These are phyloP conservation scores for Colletotrichum coccodes DNA, from an alignment of 2,329 filamentous ascomycete genomes.

Conservation along the genomic window DNA sequence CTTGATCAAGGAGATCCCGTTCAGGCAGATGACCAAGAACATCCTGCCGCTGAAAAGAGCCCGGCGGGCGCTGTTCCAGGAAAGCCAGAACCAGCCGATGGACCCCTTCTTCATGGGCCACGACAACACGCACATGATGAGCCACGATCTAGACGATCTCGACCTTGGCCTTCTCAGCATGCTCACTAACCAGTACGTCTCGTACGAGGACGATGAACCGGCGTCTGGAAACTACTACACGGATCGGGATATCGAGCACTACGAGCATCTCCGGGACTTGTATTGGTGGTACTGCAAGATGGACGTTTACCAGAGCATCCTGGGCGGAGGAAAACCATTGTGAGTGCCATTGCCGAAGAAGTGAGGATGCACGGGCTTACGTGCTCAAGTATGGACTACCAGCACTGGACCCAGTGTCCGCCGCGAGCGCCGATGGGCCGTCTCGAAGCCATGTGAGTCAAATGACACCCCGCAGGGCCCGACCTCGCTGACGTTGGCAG, in stretches of 20 bases:
- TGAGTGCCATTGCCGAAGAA: conserved; percentile 58
- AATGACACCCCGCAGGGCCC: not conserved
- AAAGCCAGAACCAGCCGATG: conserved; percentile 44
- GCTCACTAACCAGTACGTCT: conserved; percentile 52
- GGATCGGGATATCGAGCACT: conserved; percentile 78
- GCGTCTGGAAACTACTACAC: conserved; percentile 48
- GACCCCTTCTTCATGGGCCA: conserved; percentile 38
- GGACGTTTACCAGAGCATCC: conserved; percentile 89
- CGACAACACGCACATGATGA: conserved; percentile 34
- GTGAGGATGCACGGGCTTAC: conserved; percentile 20
- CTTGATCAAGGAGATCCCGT: conserved; percentile 84
- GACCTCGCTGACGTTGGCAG: conserved; percentile 53
- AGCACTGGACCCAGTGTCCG: conserved; percentile 86
- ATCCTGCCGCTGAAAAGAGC: conserved; percentile 71
- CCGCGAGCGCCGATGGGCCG: conserved; percentile 84
- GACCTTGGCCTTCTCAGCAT: conserved; percentile 53
- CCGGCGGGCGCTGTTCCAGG: conserved; percentile 48
- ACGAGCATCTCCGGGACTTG: conserved; percentile 84
- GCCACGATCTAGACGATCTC: conserved; percentile 48
- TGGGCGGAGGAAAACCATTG: conserved; percentile 88
- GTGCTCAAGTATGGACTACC: conserved; percentile 76
- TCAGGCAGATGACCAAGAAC: conserved; percentile 75
- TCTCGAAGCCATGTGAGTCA: conserved; percentile 74
- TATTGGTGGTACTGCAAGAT: conserved; percentile 98
- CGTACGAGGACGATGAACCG: conserved; percentile 30